phyloP scores from a whole-genome alignment of 2,329 filamentous ascomycete genomes.

The Fusarium pininemorale region DNA sequence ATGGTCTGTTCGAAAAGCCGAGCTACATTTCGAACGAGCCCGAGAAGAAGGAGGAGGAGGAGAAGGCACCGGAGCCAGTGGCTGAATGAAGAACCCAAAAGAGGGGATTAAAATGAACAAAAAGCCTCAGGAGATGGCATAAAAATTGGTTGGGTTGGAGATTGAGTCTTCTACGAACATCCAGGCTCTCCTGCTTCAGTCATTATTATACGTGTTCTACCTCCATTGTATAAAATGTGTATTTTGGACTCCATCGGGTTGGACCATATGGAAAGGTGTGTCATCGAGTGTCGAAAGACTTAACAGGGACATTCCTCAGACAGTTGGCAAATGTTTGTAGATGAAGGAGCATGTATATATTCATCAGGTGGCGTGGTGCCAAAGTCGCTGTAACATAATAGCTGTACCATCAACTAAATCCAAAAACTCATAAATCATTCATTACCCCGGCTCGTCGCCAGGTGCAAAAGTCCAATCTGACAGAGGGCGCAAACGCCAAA shows the following conservation, averaged over 20 bases:
- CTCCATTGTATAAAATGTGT: constrained; percentile 9
- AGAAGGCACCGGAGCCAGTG: constrained; percentile 9
- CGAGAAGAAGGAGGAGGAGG: constrained; percentile 5
- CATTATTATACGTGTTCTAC: neutral
- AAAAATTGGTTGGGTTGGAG: neutral
- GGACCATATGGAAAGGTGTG: neutral
- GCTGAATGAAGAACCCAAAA: neutral
- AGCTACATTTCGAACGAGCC: constrained; percentile 32
- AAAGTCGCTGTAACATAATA: constrained; percentile 44
- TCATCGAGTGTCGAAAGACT: neutral
- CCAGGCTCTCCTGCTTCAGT: neutral
- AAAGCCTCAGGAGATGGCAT: neutral
- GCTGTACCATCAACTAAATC: constrained; percentile 42
- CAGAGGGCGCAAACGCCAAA: neutral
- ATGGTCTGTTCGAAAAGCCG: constrained; percentile 51
- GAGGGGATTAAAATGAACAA: neutral
- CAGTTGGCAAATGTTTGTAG: constrained; percentile 16
- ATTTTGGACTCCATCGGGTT: constrained; percentile 1
- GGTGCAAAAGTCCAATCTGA: constrained; percentile 25
- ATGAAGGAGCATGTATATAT: constrained; percentile 32
- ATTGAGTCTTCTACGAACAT: neutral
- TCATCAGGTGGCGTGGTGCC: constrained; percentile 35
- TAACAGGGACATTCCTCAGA: neutral
- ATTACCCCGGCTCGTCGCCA: constrained; percentile 7
- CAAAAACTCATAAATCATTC: constrained; percentile 34